These are phyloP conservation scores for Pyrus bretschneideri DNA, from an alignment of 306 rosid species.

Conservation along the genomic window DNA sequence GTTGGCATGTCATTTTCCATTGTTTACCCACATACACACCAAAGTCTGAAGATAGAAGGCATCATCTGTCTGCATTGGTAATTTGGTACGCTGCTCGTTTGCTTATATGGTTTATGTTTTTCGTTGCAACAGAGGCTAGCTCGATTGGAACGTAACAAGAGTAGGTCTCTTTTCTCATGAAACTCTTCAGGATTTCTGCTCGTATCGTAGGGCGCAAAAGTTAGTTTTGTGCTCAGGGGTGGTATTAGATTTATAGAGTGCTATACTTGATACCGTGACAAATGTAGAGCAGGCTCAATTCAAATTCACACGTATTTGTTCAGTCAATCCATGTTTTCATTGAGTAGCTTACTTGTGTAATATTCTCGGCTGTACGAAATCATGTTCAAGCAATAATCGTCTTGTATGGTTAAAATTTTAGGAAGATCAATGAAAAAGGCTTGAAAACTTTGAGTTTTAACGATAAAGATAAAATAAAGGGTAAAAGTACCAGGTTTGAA, in stretches of 20 bases:
- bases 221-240: background rate
- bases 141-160: slow-evolving; percentile 81
- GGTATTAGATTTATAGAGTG: background rate
- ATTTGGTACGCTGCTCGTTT: background rate
- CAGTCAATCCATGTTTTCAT: too few relatives aligned
- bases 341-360: too few relatives aligned
- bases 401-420: too few relatives aligned
- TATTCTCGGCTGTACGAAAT: too few relatives aligned
- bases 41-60: background rate
- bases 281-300: background rate
- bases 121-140: slow-evolving; percentile 68
- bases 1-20: background rate
- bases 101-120: slow-evolving; percentile 11
- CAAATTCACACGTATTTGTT: too few relatives aligned
- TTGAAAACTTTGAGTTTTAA: too few relatives aligned
- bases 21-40: background rate
- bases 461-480: too few relatives aligned
- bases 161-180: slow-evolving; percentile 78
- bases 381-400: too few relatives aligned
- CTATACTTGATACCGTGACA: background rate
- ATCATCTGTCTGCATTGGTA: background rate
- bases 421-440: too few relatives aligned
- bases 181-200: slow-evolving; percentile 4
- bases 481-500: too few relatives aligned
- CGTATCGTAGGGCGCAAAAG: background rate